Conservation (phyloP, 257 asterid genomes). For the Verbascum thapsus region DNA sequence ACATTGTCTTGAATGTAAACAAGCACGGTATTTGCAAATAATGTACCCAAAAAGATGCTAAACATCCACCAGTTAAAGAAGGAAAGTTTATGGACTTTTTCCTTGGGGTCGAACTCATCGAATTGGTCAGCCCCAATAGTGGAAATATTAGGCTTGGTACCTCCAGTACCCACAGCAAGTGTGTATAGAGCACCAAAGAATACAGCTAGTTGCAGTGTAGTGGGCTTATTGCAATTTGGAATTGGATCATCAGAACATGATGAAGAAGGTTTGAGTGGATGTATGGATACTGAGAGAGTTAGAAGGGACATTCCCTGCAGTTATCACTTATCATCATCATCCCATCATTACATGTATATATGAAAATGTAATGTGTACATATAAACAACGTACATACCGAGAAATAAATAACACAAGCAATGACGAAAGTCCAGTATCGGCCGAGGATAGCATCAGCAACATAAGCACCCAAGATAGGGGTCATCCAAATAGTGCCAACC, state of each 20-base stretch:
- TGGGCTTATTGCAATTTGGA: constrained; percentile 50
- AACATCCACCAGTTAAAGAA: constrained; percentile 99
- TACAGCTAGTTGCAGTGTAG: constrained; percentile 58
- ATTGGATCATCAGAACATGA: constrained; percentile 59
- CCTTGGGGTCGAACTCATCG: constrained; percentile 77
- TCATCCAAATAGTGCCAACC: constrained; percentile 84
- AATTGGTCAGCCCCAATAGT: constrained; percentile 95
- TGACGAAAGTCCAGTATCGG: constrained; percentile 72
- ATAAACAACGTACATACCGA: constrained; percentile 40
- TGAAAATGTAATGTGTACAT: too few species aligned
- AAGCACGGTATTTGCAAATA: constrained; percentile 77
- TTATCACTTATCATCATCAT: constrained; percentile 4
- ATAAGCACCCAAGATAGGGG: constrained; percentile 81
- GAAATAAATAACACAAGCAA: constrained; percentile 57
- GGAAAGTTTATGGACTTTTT: constrained; percentile 78
- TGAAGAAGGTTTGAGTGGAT: constrained; percentile 61
- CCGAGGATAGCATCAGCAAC: constrained; percentile 82
- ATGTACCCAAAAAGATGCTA: constrained; percentile 76
- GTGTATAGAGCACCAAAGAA: constrained; percentile 78
- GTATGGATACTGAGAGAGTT: constrained; percentile 66
- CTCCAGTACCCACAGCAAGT: constrained; percentile 82
- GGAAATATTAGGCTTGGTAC: constrained; percentile 87
- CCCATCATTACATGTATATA: too few species aligned
- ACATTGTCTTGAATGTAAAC: constrained; percentile 89
- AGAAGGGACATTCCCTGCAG: constrained; percentile 80